These are phyloP conservation scores for Angophora floribunda DNA, from an alignment of 345 rosid genomes.

Conservation along the genomic window DNA sequence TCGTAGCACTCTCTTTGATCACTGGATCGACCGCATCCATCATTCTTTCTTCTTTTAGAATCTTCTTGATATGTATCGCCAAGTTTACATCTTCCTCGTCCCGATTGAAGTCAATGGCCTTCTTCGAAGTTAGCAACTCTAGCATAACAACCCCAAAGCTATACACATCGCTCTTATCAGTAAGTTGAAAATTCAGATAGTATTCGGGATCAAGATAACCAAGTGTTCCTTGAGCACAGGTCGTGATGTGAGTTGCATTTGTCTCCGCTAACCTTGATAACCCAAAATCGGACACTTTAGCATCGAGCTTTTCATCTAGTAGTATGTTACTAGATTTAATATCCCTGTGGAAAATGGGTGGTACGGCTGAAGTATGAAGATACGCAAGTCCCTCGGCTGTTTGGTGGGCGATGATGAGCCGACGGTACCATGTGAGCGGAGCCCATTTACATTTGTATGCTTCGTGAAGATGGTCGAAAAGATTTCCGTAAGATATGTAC, in stretches of 20 bases:
- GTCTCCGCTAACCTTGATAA: slow-evolving; percentile 38
- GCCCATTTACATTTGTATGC: not conserved
- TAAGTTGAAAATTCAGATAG: slow-evolving; percentile 41
- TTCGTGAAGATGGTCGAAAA: slow-evolving; percentile 33
- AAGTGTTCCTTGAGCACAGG: slow-evolving; percentile 52
- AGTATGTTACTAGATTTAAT: slow-evolving; percentile 52
- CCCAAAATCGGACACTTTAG: slow-evolving; percentile 54
- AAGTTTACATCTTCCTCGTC: slow-evolving; percentile 48
- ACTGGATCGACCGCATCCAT: slow-evolving; percentile 29
- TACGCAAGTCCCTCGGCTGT: slow-evolving; percentile 48
- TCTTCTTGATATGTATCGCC: slow-evolving; percentile 32
- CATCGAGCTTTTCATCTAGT: slow-evolving; percentile 35
- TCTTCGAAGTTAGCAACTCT: slow-evolving; percentile 39
- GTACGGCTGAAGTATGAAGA: slow-evolving; percentile 43
- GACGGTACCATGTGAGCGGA: slow-evolving; percentile 23
- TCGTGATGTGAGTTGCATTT: slow-evolving; percentile 37
- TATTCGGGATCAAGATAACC: slow-evolving; percentile 66
- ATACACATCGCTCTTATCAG: slow-evolving; percentile 59
- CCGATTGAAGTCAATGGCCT: slow-evolving; percentile 41
- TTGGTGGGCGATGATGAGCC: slow-evolving; percentile 35
- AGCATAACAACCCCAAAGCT: slow-evolving; percentile 61
- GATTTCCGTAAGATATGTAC: slow-evolving; percentile 37
- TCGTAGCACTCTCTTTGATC: slow-evolving; percentile 17
- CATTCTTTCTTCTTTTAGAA: slow-evolving; percentile 29
- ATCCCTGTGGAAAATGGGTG: slow-evolving; percentile 56